Percentiles rank a stretch among this genome's conserved stretches.
Evolutionary conservation across 1,139 yeast species (phyloP).

Genomic region (Debaryomyces nepalensis): DNA sequence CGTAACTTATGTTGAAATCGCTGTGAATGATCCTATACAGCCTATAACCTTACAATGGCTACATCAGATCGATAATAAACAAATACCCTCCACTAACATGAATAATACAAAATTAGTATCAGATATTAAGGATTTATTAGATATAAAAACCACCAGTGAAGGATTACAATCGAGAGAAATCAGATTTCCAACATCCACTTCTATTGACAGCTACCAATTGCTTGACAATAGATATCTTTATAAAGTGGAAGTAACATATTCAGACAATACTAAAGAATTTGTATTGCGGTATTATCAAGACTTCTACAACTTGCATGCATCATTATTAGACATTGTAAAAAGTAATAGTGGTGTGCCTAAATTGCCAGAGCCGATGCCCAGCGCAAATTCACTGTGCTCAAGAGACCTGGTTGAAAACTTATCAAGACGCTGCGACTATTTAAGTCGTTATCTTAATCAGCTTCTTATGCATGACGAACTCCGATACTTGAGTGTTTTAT

Average conservation of each 20-base stretch:
- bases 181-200: constrained; percentile 37
- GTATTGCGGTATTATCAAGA: constrained; percentile 49
- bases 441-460: constrained; percentile 39
- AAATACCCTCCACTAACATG: constrained; percentile 17
- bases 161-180: constrained; percentile 28
- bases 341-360: constrained; percentile 31
- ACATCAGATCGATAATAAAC: constrained; percentile 13
- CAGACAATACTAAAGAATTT: constrained; percentile 35
- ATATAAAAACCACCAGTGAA: no score
- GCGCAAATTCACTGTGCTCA: constrained; percentile 11
- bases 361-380: constrained; percentile 49
- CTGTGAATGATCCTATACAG: constrained; percentile 43
- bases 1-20: constrained; percentile 50
- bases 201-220: constrained; percentile 41
- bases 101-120: constrained; percentile 21
- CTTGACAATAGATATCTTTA: constrained; percentile 47
- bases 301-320: constrained; percentile 45
- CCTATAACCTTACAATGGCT: constrained; percentile 47
- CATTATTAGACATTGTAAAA: constrained; percentile 22
- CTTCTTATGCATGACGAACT: constrained; percentile 30
- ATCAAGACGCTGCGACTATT: constrained; percentile 35
- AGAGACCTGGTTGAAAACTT: constrained; percentile 15
- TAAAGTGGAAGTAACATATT: constrained; percentile 41
- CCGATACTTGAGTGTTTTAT: constrained; percentile 31
- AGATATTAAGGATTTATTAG: no score